Evolutionary conservation across 1,284 basidiomycete species (phyloP), one percentile per base, ranked within the genome.

Genomic region (Ustilago nuda): DNA sequence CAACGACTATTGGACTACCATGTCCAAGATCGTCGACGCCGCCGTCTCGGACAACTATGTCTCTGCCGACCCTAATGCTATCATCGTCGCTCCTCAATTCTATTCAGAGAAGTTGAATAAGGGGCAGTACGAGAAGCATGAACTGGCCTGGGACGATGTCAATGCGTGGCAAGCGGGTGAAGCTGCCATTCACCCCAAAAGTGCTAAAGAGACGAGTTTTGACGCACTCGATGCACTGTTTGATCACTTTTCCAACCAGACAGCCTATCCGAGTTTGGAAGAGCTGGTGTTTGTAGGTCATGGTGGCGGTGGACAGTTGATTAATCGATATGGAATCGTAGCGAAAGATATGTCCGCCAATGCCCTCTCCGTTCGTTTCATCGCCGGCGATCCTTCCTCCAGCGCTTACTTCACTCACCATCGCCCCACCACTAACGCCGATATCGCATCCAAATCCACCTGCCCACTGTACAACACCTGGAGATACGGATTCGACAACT

Each of bases 201-300:
- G 50, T 3, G 75, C 84, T 0, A 64, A 63, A 6, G 70, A 77
- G 54, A 74, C 81, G 6, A 72, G 76, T 19, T 79, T 85, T 54
- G 83, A 84, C 36, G 83, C 83, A 0, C 57, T 85, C 37, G 81
- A 84, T 58, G 73, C 76, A 4, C 55, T 85, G 11, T 61, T 81
- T 36, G 82, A 80, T 46, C 48, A 76, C 13, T 83, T 85, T 39
- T 41, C 63, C 41, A 68, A 84, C 57, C 23, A 41, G 6, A 57
- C 66, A 15, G 63, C 67, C 23, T 85, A 80, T 55, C 82, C 83
- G 0, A 45, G 27, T 13, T 43, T 85, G 52, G 63, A 76, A 35
- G 79, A 80, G n/a, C 56, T 85, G n/a, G 82, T 81, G 9, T 67
- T 84, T 45, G 80, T 84, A 12, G 84, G 84, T 11, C 84, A 85